Conservation (phyloP, 169 alveolate genomes). For the Plasmodium falciparum region DNA sequence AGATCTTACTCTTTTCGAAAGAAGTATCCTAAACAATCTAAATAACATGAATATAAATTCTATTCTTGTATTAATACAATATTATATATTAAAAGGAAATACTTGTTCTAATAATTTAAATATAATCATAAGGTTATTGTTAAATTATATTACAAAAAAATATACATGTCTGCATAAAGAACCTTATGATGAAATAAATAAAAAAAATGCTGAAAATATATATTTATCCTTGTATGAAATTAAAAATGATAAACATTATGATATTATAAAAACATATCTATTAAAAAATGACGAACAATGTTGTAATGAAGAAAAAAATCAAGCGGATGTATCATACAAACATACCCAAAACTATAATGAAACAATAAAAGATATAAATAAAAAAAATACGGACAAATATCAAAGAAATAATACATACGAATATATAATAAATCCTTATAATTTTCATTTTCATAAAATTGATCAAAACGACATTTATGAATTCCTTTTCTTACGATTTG, state of each 20-base stretch:
- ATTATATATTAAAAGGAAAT: constrained; percentile 36
- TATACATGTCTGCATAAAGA: background rate
- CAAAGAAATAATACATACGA: background rate
- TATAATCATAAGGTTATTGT: constrained; percentile 11
- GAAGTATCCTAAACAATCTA: constrained; percentile 16
- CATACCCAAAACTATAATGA: background rate
- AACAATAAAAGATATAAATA: background rate
- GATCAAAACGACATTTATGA: constrained; percentile 57
- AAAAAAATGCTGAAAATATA: background rate
- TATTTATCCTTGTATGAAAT: background rate
- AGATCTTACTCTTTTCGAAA: constrained; percentile 41
- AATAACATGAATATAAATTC: constrained; percentile 25
- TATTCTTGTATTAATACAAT: constrained; percentile 41
- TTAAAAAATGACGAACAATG: background rate
- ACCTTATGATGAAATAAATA: background rate
- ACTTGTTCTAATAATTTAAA: constrained; percentile 2
- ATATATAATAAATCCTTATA: background rate
- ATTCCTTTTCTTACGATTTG: constrained; percentile 39
- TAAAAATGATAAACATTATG: constrained; percentile 41
- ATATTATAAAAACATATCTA: constrained; percentile 18
- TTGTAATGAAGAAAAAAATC: background rate
- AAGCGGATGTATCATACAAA: background rate
- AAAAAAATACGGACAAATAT: background rate
- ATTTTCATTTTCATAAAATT: constrained; percentile 31
- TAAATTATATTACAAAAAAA: constrained; percentile 39